Percentiles rank a stretch among this genome's conserved stretches.
These are phyloP conservation scores for Kwoniella mangroviensis DNA, from an alignment of 768 basidiomycete species.

Conservation along the genomic window DNA sequence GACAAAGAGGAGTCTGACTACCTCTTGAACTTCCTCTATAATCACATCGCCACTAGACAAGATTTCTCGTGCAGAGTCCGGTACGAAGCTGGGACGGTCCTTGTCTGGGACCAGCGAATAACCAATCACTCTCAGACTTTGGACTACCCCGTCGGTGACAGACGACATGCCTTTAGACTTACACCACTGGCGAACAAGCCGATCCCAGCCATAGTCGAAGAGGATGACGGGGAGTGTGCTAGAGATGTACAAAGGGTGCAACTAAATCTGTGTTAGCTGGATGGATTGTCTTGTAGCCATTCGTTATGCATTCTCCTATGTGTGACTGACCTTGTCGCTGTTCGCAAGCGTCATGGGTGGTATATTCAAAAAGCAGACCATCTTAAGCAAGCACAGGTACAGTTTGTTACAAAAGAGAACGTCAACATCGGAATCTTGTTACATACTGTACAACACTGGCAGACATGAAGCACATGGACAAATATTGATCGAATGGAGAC, in stretches of 20 bases:
- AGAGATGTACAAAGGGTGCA: neutral
- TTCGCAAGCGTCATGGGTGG: no score
- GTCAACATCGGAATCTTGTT: no score
- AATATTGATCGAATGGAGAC: neutral
- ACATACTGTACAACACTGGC: no score
- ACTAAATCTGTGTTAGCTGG: neutral
- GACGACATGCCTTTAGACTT: neutral
- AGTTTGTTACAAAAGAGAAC: no score
- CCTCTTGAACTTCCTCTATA: slow-evolving; percentile 16
- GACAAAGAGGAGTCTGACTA: slow-evolving; percentile 23
- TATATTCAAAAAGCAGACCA: no score
- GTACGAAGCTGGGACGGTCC: slow-evolving; percentile 19
- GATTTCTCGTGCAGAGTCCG: slow-evolving; percentile 19
- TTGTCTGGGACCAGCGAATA: slow-evolving; percentile 18
- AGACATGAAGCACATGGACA: no score
- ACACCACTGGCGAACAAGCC: neutral
- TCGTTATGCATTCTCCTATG: no score
- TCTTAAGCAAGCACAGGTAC: no score
- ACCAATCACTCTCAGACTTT: slow-evolving; percentile 4
- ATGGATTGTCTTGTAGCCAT: no score
- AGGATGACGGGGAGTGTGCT: neutral
- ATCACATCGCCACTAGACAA: slow-evolving; percentile 23
- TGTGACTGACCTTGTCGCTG: no score
- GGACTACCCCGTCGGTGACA: neutral
- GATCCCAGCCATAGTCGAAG: neutral